Conservation (phyloP, 2,329 filamentous ascomycete species). For the Elsinoe perseae region DNA sequence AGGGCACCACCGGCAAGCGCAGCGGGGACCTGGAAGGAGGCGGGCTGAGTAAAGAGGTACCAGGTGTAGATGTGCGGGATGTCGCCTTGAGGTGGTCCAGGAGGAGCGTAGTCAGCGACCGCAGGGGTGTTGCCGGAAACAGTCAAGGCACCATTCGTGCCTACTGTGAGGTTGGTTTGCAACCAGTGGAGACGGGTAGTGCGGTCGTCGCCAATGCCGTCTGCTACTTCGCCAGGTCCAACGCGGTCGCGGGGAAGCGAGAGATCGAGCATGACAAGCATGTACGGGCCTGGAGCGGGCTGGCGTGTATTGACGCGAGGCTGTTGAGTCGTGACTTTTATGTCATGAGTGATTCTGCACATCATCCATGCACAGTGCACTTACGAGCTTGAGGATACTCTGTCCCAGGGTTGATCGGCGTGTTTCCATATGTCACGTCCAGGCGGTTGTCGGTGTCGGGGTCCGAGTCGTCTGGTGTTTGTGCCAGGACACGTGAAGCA, state of each 20-base stretch:
- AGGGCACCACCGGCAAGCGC: conserved; percentile 18
- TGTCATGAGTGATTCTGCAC: not conserved
- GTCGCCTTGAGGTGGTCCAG: conserved; percentile 24
- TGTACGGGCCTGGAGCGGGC: conserved; percentile 18
- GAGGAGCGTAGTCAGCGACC: conserved; percentile 23
- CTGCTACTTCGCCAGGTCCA: conserved; percentile 16
- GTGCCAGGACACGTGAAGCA: not conserved
- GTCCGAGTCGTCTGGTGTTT: conserved; percentile 1
- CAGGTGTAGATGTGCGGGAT: conserved; percentile 27
- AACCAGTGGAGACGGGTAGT: conserved; percentile 29
- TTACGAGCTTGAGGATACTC: conserved; percentile 8
- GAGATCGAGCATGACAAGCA: conserved; percentile 25
- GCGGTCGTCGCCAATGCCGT: conserved; percentile 23
- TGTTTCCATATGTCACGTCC: conserved; percentile 13
- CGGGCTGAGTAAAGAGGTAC: conserved; percentile 27
- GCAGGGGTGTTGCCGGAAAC: conserved; percentile 19
- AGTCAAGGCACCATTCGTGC: conserved; percentile 17
- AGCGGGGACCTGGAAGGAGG: conserved; percentile 21
- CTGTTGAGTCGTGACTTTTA: not conserved
- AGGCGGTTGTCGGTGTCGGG: conserved; percentile 6
- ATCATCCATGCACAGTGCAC: not conserved
- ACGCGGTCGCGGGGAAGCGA: conserved; percentile 19
- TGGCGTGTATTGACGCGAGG: conserved; percentile 7
- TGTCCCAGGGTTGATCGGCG: not conserved
- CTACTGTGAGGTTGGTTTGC: conserved; percentile 23